Evolutionary conservation across 2,329 filamentous ascomycete genomes (phyloP).

Genomic region (Elsinoe fawcettii): DNA sequence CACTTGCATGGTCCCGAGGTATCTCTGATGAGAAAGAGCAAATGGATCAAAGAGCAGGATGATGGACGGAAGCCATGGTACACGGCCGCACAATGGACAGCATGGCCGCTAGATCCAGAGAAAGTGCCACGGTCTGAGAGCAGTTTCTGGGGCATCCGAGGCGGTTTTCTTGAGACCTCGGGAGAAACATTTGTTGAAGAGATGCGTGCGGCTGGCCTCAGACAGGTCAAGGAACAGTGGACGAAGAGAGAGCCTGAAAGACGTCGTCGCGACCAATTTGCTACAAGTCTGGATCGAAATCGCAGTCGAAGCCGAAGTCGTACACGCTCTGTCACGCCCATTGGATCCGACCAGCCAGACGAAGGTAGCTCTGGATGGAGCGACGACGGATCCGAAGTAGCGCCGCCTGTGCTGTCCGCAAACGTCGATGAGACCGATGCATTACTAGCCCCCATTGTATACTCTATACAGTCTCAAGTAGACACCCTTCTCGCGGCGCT

Average conservation of each 20-base stretch:
- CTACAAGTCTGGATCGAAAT: neutral
- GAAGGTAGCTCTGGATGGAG: slow-evolving; percentile 7
- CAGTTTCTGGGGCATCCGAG: slow-evolving; percentile 29
- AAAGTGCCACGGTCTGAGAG: slow-evolving; percentile 55
- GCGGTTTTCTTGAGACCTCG: neutral
- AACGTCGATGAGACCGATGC: slow-evolving; percentile 62
- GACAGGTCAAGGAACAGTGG: slow-evolving; percentile 60
- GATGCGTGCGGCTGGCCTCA: slow-evolving; percentile 58
- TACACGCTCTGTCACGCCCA: neutral
- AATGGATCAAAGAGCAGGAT: slow-evolving; percentile 32
- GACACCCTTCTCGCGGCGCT: slow-evolving; percentile 64
- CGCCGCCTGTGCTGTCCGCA: slow-evolving; percentile 51
- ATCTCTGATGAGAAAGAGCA: slow-evolving; percentile 35
- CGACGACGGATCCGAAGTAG: slow-evolving; percentile 19
- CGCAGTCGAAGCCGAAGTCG: slow-evolving; percentile 13
- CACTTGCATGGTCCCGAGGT: slow-evolving; percentile 12
- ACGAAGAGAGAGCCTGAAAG: slow-evolving; percentile 13
- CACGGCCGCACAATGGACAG: slow-evolving; percentile 61
- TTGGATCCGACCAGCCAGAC: neutral
- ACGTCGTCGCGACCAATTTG: neutral
- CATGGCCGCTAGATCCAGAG: slow-evolving; percentile 66
- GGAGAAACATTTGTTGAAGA: slow-evolving; percentile 54
- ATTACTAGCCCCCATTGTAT: slow-evolving; percentile 59
- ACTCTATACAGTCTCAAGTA: slow-evolving; percentile 62
- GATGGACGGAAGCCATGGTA: slow-evolving; percentile 32